Conservation (phyloP, 495 filamentous ascomycete species). For the Tuber calosporum region DNA sequence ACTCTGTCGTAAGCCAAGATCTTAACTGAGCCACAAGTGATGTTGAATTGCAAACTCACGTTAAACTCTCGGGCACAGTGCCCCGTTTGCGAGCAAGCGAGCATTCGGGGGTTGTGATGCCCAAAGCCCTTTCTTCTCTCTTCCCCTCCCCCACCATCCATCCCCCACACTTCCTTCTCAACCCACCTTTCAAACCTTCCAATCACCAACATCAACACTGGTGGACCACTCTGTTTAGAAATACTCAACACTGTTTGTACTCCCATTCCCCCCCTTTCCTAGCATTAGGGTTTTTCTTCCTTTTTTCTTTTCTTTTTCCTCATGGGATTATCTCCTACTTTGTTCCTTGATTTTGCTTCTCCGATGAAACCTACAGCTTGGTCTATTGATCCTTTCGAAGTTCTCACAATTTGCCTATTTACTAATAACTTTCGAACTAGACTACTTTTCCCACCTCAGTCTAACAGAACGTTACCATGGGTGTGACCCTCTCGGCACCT, state of each 20-base stretch:
- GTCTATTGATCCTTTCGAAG: not conserved
- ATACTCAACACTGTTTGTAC: not conserved
- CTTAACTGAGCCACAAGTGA: not conserved
- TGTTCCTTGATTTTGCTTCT: not conserved
- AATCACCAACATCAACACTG: conserved; percentile 7
- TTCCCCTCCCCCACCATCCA: conserved; percentile 41
- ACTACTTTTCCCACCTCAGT: conserved; percentile 15
- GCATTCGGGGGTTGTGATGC: not conserved
- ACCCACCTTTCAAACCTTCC: conserved; percentile 31
- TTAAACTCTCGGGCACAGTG: too few relatives aligned
- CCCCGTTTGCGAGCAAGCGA: not conserved
- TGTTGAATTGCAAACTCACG: too few relatives aligned
- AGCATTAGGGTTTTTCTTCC: not conserved
- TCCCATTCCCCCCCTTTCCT: not conserved
- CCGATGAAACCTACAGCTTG: not conserved
- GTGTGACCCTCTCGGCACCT: conserved; percentile 97
- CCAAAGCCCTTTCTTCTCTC: conserved; percentile 28
- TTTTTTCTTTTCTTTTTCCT: not conserved
- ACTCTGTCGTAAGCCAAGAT: not conserved
- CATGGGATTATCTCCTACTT: not conserved
- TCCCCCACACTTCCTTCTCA: conserved; percentile 33
- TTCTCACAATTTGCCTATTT: not conserved
- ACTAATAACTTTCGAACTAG: not conserved
- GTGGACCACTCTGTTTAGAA: not conserved
- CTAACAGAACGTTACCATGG: conserved; percentile 55